Base-by-base conservation (phyloP, 2,329 filamentous ascomycete genomes). In the Colletotrichum sp. region DNA sequence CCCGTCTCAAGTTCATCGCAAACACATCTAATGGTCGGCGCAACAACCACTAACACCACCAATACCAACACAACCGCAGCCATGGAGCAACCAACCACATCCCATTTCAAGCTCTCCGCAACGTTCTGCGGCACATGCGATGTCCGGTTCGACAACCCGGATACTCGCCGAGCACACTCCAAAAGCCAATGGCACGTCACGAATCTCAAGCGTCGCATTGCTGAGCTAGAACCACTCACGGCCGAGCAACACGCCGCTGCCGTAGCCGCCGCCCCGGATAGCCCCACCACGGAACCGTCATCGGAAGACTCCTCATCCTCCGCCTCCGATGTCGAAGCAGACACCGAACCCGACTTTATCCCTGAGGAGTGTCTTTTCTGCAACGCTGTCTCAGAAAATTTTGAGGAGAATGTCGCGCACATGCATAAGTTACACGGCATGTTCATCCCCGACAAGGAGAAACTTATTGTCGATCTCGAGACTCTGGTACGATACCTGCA, bases 351-450 rank as follows among this genome's bases (percentile, higher is more conserved):
- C 26, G 30, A 13, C 0, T 86, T 84, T 58, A 73, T 76, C 7
- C 78, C 81, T 0, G 78, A 77, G 8, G 78, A 82, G 43, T 89
- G 87, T 72, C 80, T 89, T 5, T 89, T 90, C 77, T 90, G 88
- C 80, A 78, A 80, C 3, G 61, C 77, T 2, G 43, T 36, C 7
- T 83, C 77, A 4, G 12, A 74, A 1, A 79, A 72, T 24, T 82
- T 89, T 8, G 79, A 83, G 2, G 77, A 81, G 3, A 89, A 84
- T 68, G 43, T 88, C 2, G 58, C 70, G 2, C 89, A 91, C 79
- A 91, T 91, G 89, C 83, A 83, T 32, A 83, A 82, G 21, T 73
- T 81, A 4, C 89, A 91, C 76, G 84, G 88, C 56, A 81, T 91
- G 5, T 83, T 86, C 64, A 78, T 90, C 18, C 86, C 85, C 1